Percentiles rank a stretch among this genome's conserved stretches.
Conservation (phyloP, 441 rosid genomes). For the Flueggea neowawraea region DNA sequence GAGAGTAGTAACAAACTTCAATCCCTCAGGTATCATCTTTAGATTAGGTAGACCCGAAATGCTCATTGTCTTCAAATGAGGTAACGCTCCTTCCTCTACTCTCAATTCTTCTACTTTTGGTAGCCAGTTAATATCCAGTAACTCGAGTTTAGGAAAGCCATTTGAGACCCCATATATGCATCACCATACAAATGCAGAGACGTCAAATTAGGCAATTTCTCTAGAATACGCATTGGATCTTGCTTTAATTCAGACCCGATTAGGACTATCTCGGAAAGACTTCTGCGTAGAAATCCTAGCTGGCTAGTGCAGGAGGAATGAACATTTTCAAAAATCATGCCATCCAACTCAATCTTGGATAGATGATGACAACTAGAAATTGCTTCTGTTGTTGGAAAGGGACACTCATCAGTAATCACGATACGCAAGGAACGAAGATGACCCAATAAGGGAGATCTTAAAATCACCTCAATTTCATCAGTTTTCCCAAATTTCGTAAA, state of each 20-base stretch:
- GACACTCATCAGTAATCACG: too few species aligned
- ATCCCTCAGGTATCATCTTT: constrained; percentile 4
- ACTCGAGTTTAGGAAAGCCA: neutral
- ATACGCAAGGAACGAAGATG: constrained; percentile 1
- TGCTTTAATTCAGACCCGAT: neutral
- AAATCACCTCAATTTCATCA: neutral
- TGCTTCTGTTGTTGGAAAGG: constrained; percentile 1
- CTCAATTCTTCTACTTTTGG: neutral
- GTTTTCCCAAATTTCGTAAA: neutral
- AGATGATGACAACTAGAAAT: constrained; percentile 4
- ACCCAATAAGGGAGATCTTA: constrained; percentile 3
- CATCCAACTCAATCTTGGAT: neutral
- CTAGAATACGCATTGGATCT: constrained; percentile 7
- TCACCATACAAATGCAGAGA: neutral
- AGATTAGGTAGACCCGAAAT: neutral
- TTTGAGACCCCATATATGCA: neutral
- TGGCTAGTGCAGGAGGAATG: neutral
- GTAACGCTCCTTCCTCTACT: constrained; percentile 9
- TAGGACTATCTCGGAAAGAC: neutral
- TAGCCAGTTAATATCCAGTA: neutral
- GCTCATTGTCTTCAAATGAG: neutral
- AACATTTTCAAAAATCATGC: neutral
- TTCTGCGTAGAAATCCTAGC: constrained; percentile 1
- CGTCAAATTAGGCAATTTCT: constrained; percentile 5
- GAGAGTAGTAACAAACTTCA: constrained; percentile 3